These are phyloP conservation scores for Quercus glauca DNA, from an alignment of 306 rosid genomes.

Conservation along the genomic window DNA sequence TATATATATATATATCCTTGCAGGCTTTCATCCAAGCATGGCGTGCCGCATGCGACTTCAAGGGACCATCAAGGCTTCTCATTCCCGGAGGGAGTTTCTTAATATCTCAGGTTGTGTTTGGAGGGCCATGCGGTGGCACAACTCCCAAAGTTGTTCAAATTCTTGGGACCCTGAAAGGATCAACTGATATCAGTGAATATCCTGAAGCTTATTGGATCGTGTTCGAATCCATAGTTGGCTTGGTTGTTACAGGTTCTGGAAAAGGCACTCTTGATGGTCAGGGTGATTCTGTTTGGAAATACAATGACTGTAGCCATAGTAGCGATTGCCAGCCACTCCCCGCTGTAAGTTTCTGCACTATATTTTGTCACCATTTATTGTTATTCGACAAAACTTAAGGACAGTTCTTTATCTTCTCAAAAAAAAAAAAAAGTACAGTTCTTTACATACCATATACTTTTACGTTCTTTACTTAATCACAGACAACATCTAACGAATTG, in stretches of 20 bases:
- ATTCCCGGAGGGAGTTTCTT: constrained; percentile 56
- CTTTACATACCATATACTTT: no score
- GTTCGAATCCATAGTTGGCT: constrained; percentile 43
- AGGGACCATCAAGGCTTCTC: constrained; percentile 35
- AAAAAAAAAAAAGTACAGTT: no score
- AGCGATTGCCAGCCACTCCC: constrained; percentile 43
- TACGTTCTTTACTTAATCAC: no score
- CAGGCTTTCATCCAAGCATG: constrained; percentile 70
- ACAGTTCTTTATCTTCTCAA: no score
- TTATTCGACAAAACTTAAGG: no score
- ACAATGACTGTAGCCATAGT: constrained; percentile 30
- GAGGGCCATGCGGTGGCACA: constrained; percentile 59
- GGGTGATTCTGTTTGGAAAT: constrained; percentile 49
- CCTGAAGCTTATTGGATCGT: constrained; percentile 42
- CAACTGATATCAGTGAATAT: constrained; percentile 37
- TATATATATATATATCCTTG: neutral
- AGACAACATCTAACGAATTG: no score
- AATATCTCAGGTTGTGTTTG: constrained; percentile 43
- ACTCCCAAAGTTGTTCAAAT: constrained; percentile 55
- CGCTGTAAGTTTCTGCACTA: constrained; percentile 38
- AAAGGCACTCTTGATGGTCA: constrained; percentile 69
- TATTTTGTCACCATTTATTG: no score
- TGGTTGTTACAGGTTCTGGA: constrained; percentile 47
- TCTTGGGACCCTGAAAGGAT: constrained; percentile 49
- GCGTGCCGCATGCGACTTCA: constrained; percentile 46